Base-by-base conservation (phyloP, 164 flowering plant genomes). In the Santalum album region DNA sequence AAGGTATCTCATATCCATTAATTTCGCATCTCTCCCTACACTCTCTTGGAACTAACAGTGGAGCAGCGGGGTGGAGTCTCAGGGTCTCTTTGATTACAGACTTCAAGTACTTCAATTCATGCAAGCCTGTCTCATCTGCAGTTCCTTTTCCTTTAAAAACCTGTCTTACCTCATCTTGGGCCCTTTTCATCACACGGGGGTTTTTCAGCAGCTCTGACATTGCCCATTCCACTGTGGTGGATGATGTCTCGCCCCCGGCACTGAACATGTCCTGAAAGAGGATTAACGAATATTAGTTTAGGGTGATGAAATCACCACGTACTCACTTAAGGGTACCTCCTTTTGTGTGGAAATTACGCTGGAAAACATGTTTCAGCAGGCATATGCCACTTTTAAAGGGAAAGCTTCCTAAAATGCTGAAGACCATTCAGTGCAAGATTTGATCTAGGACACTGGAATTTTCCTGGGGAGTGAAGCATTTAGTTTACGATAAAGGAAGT, bases 191-290 rank as follows among this genome's bases (percentile, higher is more conserved):
- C 32, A 49, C 51, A 3, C 51, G 2, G 6, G 60, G 51, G 24
- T 34, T 57, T 45, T 36, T 63, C 25, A 63, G 14, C 56, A 63
- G 42, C 45, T 69, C 73, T 0, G 66, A 39, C 52, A 69, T 42
- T 14, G 69, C 73, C 69, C 69, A 69, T 9, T 64, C 69, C 43
- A 64, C 39, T 12, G 49, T 16, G 10, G 69, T 61, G 12, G 73
- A 40, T 32, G 73, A 61, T 26, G 69, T 60, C 38, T 65, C 69
- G 42, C 66, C 65, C n/a, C 73, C 73, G 0, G 66, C 73, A 9
- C 22, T 20, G 27, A 69, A 69, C 6, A 62, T 57, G 47, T 62
- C 66, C 66, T 62, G 59, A 56, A 14, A 25, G 23, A 14, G 9
- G 1, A 38, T 49, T 64, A n/a, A 67, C 9, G 6, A n/a, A n/a